Percentiles rank a stretch among this genome's conserved stretches.
Evolutionary conservation across 345 rosid genomes (phyloP).

Genomic region (Acer campestre): DNA sequence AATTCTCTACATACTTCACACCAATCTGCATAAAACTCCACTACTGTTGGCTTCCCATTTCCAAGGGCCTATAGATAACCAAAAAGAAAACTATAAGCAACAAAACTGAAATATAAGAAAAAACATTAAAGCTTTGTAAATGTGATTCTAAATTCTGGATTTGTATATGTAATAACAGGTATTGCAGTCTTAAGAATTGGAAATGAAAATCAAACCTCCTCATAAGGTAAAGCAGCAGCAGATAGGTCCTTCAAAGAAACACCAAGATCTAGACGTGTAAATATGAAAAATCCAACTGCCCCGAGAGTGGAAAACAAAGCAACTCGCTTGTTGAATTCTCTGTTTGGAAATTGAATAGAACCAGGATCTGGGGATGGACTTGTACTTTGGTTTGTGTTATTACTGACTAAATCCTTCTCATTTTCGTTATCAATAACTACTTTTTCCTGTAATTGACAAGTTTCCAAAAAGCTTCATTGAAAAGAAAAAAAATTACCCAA

Average conservation of each 20-base stretch:
- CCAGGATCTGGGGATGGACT: slow-evolving; percentile 37
- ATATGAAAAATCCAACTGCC: slow-evolving; percentile 47
- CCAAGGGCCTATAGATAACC: slow-evolving; percentile 62
- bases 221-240: slow-evolving; percentile 49
- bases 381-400: slow-evolving; percentile 2
- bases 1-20: slow-evolving; percentile 94
- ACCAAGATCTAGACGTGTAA: slow-evolving; percentile 49
- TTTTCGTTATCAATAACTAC: slow-evolving; percentile 32
- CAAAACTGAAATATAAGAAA: too few species aligned
- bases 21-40: slow-evolving; percentile 98
- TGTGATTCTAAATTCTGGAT: too few species aligned
- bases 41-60: slow-evolving; percentile 94
- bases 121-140: too few species aligned
- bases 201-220: slow-evolving; percentile 34
- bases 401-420: neutral
- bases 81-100: neutral
- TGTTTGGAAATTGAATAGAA: slow-evolving; percentile 53
- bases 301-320: slow-evolving; percentile 43
- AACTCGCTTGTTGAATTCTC: slow-evolving; percentile 34
- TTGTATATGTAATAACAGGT: too few species aligned
- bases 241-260: slow-evolving; percentile 59
- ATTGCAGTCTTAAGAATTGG: too few species aligned
- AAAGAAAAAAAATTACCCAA: neutral
- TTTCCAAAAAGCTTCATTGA: neutral
- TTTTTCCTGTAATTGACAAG: slow-evolving; percentile 49